These are phyloP conservation scores for Tolypocladium cylindrosporum DNA, from an alignment of 2,329 filamentous ascomycete species.

Conservation along the genomic window DNA sequence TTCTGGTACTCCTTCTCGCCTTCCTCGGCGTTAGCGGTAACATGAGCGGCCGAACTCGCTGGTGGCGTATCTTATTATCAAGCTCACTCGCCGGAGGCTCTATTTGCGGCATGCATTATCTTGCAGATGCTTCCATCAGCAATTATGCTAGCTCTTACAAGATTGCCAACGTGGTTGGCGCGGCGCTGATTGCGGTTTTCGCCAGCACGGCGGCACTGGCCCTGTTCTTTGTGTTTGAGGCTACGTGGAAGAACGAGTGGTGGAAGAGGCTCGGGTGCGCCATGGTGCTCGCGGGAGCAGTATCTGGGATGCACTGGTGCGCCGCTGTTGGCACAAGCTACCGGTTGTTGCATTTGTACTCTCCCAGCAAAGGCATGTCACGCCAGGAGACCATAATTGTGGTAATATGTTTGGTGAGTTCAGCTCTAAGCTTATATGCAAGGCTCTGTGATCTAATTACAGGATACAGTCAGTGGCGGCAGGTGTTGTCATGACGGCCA, in stretches of 20 bases:
- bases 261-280: conserved; percentile 63
- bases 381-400: conserved; percentile 37
- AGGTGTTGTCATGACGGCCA: conserved; percentile 47
- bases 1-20: conserved; percentile 62
- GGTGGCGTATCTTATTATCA: conserved; percentile 47
- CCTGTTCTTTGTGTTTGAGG: conserved; percentile 67
- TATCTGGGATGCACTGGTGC: conserved; percentile 81
- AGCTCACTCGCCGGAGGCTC: conserved; percentile 64
- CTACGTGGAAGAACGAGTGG: conserved; percentile 66
- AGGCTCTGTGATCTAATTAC: not conserved
- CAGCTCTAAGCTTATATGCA: not conserved
- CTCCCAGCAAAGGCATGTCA: conserved; percentile 11
- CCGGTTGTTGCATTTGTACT: conserved; percentile 33
- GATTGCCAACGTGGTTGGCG: conserved; percentile 50
- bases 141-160: conserved; percentile 62
- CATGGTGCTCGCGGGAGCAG: conserved; percentile 59
- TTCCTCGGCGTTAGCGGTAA: conserved; percentile 59
- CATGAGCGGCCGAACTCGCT: conserved; percentile 35
- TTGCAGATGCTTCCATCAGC: conserved; percentile 68
- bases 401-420: conserved; percentile 57
- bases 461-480: conserved; percentile 44
- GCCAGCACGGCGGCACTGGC: conserved; percentile 60
- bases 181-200: conserved; percentile 59
- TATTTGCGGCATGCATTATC: conserved; percentile 76
- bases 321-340: conserved; percentile 63